A percentile compares a stretch with the other conserved stretches of the same genome.
These are phyloP conservation scores for Prunus yedoensis DNA, from an alignment of 331 rosid genomes.

Conservation along the genomic window DNA sequence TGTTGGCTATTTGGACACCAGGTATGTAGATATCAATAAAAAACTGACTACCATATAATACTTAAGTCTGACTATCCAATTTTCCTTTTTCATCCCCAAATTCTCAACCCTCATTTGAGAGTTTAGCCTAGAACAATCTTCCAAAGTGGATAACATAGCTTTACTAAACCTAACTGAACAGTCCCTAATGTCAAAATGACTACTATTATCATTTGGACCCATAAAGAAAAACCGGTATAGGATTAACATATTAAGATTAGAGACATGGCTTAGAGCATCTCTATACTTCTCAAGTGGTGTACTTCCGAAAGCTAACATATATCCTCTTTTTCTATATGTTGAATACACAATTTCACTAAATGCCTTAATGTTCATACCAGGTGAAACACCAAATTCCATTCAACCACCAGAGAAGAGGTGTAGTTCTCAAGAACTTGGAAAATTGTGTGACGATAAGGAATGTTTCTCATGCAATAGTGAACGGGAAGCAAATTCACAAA, in stretches of 20 bases:
- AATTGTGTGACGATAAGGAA: constrained; percentile 70
- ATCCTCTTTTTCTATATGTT: constrained; percentile 16
- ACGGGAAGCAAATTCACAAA: constrained; percentile 80
- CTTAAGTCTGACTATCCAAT: constrained; percentile 6
- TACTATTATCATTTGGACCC: background rate
- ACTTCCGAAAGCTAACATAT: background rate
- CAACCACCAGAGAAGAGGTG: constrained; percentile 80
- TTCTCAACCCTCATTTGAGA: background rate
- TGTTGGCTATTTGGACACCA: constrained; percentile 99
- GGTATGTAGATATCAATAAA: constrained; percentile 46
- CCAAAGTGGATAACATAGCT: constrained; percentile 5
- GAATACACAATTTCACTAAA: constrained; percentile 29
- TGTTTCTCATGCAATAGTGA: constrained; percentile 90
- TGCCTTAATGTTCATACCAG: constrained; percentile 42
- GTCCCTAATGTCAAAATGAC: background rate
- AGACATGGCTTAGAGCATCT: background rate
- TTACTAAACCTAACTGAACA: background rate
- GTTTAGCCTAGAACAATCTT: background rate
- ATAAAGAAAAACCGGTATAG: constrained; percentile 6
- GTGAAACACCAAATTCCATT: constrained; percentile 87
- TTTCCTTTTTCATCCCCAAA: background rate
- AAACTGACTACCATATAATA: background rate
- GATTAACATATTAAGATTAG: background rate
- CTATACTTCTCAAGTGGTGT: background rate
- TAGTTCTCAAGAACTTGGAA: constrained; percentile 53